Evolutionary conservation across 768 basidiomycete genomes (phyloP).

Genomic region (Suillus subalutaceus): DNA sequence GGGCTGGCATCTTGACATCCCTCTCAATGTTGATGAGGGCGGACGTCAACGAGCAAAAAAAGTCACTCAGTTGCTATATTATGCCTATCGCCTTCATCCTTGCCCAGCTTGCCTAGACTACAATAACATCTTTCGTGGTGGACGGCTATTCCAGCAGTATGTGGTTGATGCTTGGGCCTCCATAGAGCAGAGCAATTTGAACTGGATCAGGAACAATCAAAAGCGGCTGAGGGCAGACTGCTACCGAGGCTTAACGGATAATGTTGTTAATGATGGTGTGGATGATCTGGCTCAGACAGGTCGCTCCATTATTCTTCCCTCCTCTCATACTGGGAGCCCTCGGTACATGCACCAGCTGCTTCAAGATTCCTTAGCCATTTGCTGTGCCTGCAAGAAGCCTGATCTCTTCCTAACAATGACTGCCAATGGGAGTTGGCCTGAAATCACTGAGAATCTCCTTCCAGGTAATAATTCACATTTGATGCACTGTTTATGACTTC

Average conservation of each 20-base stretch:
- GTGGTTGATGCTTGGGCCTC: constrained; percentile 49
- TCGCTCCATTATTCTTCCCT: constrained; percentile 40
- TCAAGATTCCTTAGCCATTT: constrained; percentile 52
- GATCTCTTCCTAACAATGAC: constrained; percentile 59
- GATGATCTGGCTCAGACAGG: constrained; percentile 37
- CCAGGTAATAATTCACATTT: constrained; percentile 23
- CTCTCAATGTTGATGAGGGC: background rate
- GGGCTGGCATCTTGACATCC: constrained; percentile 40
- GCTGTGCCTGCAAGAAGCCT: constrained; percentile 34
- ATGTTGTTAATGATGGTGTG: constrained; percentile 23
- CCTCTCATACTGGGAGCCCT: constrained; percentile 45
- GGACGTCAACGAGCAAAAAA: constrained; percentile 13
- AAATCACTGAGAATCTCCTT: constrained; percentile 41
- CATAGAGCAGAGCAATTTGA: constrained; percentile 42
- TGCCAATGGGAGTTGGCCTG: constrained; percentile 52
- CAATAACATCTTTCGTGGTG: constrained; percentile 35
- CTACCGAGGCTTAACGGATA: constrained; percentile 38
- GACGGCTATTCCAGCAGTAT: constrained; percentile 47
- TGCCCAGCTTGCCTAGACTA: constrained; percentile 20
- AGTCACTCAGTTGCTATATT: constrained; percentile 32
- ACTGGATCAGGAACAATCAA: constrained; percentile 40
- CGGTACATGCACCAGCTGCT: constrained; percentile 44
- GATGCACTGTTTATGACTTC: background rate
- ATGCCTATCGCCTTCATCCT: constrained; percentile 37
- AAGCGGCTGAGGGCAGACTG: constrained; percentile 34